Conservation (phyloP, 495 filamentous ascomycete genomes). For the Bacidia rubella region DNA sequence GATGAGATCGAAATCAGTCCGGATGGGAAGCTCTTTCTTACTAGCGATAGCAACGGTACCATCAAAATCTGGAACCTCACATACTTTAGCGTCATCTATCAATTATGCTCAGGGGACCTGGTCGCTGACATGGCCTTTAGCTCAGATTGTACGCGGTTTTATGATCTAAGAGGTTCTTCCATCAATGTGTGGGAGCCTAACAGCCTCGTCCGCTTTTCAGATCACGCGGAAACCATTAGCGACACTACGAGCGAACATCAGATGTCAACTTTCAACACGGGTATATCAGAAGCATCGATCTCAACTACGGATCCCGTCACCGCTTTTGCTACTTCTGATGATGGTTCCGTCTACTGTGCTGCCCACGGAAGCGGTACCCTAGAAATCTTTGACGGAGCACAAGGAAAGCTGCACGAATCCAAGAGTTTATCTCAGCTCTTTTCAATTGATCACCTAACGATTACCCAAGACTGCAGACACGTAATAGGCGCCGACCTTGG, state of each 20-base stretch:
- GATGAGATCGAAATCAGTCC: constrained; percentile 16
- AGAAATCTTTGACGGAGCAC: background rate
- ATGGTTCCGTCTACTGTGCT: background rate
- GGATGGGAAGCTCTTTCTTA: constrained; percentile 20
- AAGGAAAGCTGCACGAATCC: background rate
- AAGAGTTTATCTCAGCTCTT: background rate
- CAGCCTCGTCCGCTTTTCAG: constrained; percentile 10
- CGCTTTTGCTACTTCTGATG: background rate
- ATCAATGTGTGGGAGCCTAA: constrained; percentile 20
- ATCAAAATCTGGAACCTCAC: constrained; percentile 18
- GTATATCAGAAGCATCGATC: constrained; percentile 3
- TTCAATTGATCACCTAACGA: constrained; percentile 1
- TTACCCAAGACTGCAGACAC: constrained; percentile 7
- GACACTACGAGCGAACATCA: constrained; percentile 8
- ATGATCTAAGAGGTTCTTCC: constrained; percentile 14
- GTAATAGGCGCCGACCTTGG: constrained; percentile 8
- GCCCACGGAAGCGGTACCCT: constrained; percentile 6
- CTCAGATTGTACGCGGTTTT: constrained; percentile 15
- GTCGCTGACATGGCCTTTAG: constrained; percentile 14
- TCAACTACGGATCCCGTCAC: constrained; percentile 5
- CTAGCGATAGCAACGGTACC: constrained; percentile 15
- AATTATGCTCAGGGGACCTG: constrained; percentile 14
- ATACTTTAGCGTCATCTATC: constrained; percentile 17
- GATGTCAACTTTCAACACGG: background rate
- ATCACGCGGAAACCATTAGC: constrained; percentile 5